Base-by-base conservation (phyloP, 2,329 filamentous ascomycete species). In the Pseudogymnoascus sp. region DNA sequence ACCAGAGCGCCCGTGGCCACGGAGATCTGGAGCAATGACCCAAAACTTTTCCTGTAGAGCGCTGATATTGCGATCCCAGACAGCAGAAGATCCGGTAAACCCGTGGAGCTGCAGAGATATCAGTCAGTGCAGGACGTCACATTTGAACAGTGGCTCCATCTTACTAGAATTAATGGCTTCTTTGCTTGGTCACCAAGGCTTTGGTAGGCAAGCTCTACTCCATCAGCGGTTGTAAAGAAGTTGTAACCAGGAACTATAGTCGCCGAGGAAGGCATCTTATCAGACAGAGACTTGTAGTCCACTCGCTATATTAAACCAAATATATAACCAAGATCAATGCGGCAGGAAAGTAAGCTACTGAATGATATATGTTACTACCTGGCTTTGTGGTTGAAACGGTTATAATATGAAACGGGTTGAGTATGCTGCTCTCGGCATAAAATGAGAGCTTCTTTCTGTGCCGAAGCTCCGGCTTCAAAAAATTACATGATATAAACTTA, bases 71-170 rank as follows among this genome's bases (percentile, higher is more conserved):
- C 65, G 64, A 37, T 69, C 63, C 69, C 69, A 74, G 36, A 72
- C 71, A 31, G 59, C 63, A 5, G 66, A 68, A 9, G 70, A 71
- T n/a, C 72, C 72, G 2, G 71, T 73, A 63, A 73, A 74, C 60
- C 72, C 72, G 53, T 74, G 72, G 18, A 74, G 68, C 72, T 74
- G 38, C n/a, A 56, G 34, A 60, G 16, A 31, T 21, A 23, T 18
- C 14, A 43, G 25, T 25, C 5, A 14, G 11, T 28, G 5, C 21
- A 38, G 12, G 28, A 46, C 42, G 2, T 63, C 11, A 61, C 31
- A 6, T 63, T 7, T 12, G 21, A 25, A 16, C 2, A 5, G n/a
- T 12, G 7, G 28, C 16, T 40, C 23, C n/a, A n/a, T 18, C 40
- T 21, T 46, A 63, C 62, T 1, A 62, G 25, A 49, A 63, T 63